Evolutionary conservation across 352 stramenopile genomes (phyloP).

Genomic region (Phytophthora kernoviae): DNA sequence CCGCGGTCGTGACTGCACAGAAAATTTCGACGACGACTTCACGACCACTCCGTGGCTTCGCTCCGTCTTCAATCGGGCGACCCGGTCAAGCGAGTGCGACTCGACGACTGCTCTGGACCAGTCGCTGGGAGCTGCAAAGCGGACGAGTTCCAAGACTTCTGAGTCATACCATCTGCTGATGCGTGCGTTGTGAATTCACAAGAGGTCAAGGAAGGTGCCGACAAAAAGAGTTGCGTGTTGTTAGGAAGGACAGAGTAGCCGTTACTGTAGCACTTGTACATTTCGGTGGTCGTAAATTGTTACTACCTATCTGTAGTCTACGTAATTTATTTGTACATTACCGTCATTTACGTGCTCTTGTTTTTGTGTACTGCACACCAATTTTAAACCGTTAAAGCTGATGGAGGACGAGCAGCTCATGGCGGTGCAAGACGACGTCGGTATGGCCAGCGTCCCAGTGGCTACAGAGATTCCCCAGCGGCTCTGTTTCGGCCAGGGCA

Average conservation of each 20-base stretch:
- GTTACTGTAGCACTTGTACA: conserved; percentile 6
- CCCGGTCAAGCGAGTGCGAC: conserved; percentile 40
- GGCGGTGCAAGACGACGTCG: not conserved
- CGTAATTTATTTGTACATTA: conserved; percentile 28
- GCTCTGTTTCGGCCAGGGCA: not conserved
- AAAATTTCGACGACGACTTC: conserved; percentile 89
- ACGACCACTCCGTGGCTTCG: conserved; percentile 61
- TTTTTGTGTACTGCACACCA: conserved; percentile 1
- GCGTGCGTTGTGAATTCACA: not conserved
- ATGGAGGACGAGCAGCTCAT: conserved; percentile 30
- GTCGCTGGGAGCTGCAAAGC: conserved; percentile 3
- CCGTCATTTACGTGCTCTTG: conserved; percentile 5
- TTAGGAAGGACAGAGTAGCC: conserved; percentile 22
- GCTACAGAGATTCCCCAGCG: conserved; percentile 8
- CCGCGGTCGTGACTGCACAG: conserved; percentile 60
- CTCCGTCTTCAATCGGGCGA: conserved; percentile 41
- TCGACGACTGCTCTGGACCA: conserved; percentile 31
- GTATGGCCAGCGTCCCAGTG: not conserved
- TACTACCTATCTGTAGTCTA: conserved; percentile 19
- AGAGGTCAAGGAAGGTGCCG: not conserved
- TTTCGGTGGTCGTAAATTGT: conserved; percentile 35
- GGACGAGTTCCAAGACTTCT: conserved; percentile 46
- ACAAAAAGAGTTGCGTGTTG: conserved; percentile 11
- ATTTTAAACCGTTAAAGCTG: conserved; percentile 20
- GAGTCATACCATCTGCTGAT: conserved; percentile 1